Conservation (phyloP, 179 eudicot species). For the Silene noctiflora region DNA sequence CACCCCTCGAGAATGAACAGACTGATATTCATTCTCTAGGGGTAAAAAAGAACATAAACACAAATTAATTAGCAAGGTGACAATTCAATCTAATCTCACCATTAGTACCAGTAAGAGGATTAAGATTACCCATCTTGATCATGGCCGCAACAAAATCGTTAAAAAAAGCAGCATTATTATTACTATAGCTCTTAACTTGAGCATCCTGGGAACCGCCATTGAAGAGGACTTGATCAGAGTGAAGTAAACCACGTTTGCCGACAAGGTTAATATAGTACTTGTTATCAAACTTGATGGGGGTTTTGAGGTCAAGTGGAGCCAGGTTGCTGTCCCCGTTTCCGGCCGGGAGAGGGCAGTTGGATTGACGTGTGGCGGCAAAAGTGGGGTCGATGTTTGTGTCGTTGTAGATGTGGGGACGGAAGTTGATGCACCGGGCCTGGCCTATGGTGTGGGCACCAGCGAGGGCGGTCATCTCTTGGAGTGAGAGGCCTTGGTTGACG, state of each 20-base stretch:
- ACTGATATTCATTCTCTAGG: no score
- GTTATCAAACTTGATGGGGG: constrained; percentile 40
- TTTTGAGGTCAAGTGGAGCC: constrained; percentile 38
- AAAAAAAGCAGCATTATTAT: constrained; percentile 20
- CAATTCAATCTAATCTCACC: constrained; percentile 48
- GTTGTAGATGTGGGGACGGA: constrained; percentile 43
- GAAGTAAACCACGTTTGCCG: constrained; percentile 35
- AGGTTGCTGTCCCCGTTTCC: constrained; percentile 32
- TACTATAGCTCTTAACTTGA: constrained; percentile 30
- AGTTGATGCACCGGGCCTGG: constrained; percentile 40
- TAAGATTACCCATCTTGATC: constrained; percentile 50
- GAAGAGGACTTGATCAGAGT: constrained; percentile 48
- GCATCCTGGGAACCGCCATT: constrained; percentile 45
- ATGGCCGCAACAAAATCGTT: constrained; percentile 44
- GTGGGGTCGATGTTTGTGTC: constrained; percentile 39
- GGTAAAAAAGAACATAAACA: no score
- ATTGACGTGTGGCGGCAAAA: constrained; percentile 33
- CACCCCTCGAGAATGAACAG: no score
- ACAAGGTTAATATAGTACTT: constrained; percentile 37
- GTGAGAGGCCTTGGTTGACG: constrained; percentile 24
- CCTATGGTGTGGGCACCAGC: constrained; percentile 56
- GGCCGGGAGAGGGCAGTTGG: constrained; percentile 13
- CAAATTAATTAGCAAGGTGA: constrained; percentile 28
- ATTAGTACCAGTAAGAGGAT: constrained; percentile 41
- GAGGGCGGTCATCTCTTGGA: constrained; percentile 45